Base-by-base conservation (phyloP, 257 asterid genomes). In the Osmanthus fragrans region DNA sequence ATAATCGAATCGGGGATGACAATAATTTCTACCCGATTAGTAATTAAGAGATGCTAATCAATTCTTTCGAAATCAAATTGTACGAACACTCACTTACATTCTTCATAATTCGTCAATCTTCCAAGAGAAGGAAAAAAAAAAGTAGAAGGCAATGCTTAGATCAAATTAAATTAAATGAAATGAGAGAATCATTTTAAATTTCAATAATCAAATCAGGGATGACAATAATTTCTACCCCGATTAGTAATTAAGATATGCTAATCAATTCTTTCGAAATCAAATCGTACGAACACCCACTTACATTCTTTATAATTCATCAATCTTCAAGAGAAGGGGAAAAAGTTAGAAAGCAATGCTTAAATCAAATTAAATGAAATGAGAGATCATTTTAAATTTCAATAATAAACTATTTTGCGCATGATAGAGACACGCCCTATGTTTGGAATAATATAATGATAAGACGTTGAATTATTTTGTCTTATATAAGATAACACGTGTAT, bases 41-140 rank as follows among this genome's bases (percentile, higher is more conserved):
- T 45, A 54, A 70, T 71, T 70, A 51, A 77, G 12, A 9, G 6
- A n/a, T 73, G 75, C 23, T 5, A 15, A 29, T 29, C 56, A 64
- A 29, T 73, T 73, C n/a, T 72, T 79, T 73, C 10, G 49, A 65
- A 42, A 45, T 73, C 82, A 45, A 79, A 32, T 64, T 21, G 40
- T 73, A 72, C 66, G 29, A 60, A 30, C 69, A 64, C 39, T 32
- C n/a, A 63, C 69, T 78, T 68, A 63, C 45, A 64, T 74, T 63
- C 23, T 58, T 23, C 12, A 39, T 25, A 19, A 72, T 64, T 11
- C 11, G 25, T 30, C 27, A 8, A 19, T 36, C 33, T 36, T 27
- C 29, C 51, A 40, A 40, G 71, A 15, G 6, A 37, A 40, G 64
- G 1, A 15, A 16, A 33, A 9, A 21, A 18, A 18, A 73, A 51